Evolutionary conservation across 2,329 filamentous ascomycete species (phyloP), one percentile per base, ranked within the genome.

Genomic region (Colletotrichum trifolii): DNA sequence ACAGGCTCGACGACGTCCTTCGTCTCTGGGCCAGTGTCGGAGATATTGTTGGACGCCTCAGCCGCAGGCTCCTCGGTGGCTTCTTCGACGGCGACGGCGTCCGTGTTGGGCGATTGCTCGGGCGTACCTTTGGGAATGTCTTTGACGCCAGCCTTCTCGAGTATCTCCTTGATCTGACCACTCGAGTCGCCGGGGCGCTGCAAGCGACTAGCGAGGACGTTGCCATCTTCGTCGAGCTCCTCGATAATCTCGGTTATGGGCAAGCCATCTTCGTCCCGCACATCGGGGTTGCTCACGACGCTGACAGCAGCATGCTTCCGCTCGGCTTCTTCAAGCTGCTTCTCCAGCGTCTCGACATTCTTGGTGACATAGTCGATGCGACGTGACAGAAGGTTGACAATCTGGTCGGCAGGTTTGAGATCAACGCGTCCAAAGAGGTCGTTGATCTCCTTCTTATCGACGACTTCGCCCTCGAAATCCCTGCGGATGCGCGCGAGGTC

Each of bases 221-320:
- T 96, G 60, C 90, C 96, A 10, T 97, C 87, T 8, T 97, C 94
- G 73, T 98, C 96, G 33, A 98, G 82, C 79, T 97, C 89, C 77
- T 99, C 96, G 59, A 93, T 83, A 69, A 99, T 98, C 71, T 98
- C 96, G 38, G 91, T 94, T 64, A 98, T 86, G 0, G 94, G 92
- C 55, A 94, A 81, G 1, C 89, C 89, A 11, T 89, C 88, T 66
- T 91, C 90, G 66, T 91, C 88, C 56, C 81, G 82, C 48, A 84
- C 82, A 58, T 89, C 87, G 1, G 89, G 85, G 33, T 89, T 84
- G 60, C 84, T 85, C 47, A 87, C 77, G 4, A 88, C 79, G 9
- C 87, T 82, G 10, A 90, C 83, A 9, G 87, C 87, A 13, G 88
- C 87, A 53, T 95, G 80, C 72, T 91, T 91, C 67, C 89, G 85